phyloP scores from a whole-genome alignment of 2,329 filamentous ascomycete species.

The Dothidotthia symphoricarpi region DNA sequence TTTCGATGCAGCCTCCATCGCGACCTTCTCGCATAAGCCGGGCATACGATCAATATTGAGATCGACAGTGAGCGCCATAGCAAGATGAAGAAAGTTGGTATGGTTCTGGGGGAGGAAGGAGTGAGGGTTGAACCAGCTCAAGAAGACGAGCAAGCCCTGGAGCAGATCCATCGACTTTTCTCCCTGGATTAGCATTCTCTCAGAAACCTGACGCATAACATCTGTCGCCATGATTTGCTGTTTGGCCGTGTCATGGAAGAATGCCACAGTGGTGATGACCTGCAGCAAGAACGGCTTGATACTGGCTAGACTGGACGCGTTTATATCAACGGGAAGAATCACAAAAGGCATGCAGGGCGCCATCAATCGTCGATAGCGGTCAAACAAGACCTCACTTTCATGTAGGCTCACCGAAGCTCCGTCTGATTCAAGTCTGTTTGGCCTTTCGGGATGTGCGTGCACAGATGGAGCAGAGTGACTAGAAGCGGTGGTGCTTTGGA shows the following conservation, averaged over 20 bases:
- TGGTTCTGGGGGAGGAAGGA: slow-evolving; percentile 4
- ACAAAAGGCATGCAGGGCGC: too few relatives aligned
- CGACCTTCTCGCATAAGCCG: slow-evolving; percentile 2
- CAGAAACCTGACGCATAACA: slow-evolving; percentile 1
- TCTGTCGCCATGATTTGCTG: slow-evolving; percentile 1
- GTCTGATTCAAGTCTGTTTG: too few relatives aligned
- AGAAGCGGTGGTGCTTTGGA: too few relatives aligned
- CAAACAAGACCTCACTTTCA: too few relatives aligned
- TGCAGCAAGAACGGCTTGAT: neutral
- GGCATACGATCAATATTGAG: slow-evolving; percentile 8
- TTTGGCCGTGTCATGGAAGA: neutral
- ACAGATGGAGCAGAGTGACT: too few relatives aligned
- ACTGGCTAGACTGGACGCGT: neutral
- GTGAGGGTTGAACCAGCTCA: slow-evolving; percentile 10
- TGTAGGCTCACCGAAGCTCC: too few relatives aligned
- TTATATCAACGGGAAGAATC: too few relatives aligned
- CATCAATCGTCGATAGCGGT: too few relatives aligned
- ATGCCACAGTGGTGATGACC: neutral
- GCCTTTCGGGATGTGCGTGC: too few relatives aligned
- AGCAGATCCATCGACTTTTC: slow-evolving; percentile 4
- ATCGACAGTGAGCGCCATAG: slow-evolving; percentile 9
- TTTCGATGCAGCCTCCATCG: slow-evolving; percentile 4
- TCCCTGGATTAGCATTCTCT: slow-evolving; percentile 1
- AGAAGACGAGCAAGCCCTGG: slow-evolving; percentile 7
- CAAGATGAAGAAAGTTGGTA: slow-evolving; percentile 7